Evolutionary conservation across 2,329 filamentous ascomycete genomes (phyloP).

Genomic region (Colletotrichum neosansevieriae): DNA sequence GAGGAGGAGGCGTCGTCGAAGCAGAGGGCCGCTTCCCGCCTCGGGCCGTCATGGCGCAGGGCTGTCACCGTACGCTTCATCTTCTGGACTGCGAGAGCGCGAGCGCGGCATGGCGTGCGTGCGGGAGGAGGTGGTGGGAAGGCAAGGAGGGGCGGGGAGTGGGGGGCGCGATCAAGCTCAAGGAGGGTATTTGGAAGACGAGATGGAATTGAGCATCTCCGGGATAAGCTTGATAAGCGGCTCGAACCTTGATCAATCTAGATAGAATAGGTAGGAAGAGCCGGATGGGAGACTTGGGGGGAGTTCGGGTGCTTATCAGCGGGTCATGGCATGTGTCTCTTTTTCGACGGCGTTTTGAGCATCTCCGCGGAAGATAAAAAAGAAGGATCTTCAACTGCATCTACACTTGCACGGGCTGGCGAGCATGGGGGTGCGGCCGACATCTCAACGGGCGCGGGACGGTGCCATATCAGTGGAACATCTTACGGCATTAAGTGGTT

Average conservation of each 20-base stretch:
- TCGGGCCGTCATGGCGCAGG: conserved; percentile 21
- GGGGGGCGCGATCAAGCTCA: background rate
- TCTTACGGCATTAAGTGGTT: no score
- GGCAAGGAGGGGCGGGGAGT: no score
- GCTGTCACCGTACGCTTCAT: background rate
- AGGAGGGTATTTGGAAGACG: background rate
- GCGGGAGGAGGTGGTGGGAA: no score
- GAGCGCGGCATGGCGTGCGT: background rate
- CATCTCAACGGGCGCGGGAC: no score
- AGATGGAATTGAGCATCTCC: conserved; percentile 28
- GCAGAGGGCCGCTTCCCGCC: conserved; percentile 19
- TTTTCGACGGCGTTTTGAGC: conserved; percentile 2
- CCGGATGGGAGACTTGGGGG: background rate
- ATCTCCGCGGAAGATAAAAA: conserved; percentile 20
- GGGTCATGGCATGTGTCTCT: conserved; percentile 1
- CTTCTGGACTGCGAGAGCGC: background rate
- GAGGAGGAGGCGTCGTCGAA: background rate
- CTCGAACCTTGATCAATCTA: conserved; percentile 17
- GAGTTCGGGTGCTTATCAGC: conserved; percentile 20
- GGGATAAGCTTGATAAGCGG: conserved; percentile 22
- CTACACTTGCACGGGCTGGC: background rate
- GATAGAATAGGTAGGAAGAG: background rate
- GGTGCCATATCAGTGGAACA: no score
- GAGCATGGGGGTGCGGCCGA: background rate
- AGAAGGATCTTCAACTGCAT: background rate